Percentiles rank a stretch among this genome's conserved stretches.
Evolutionary conservation across 371 early-diverging fungal species (phyloP).

Genomic region (Cokeromyces recurvatus): DNA sequence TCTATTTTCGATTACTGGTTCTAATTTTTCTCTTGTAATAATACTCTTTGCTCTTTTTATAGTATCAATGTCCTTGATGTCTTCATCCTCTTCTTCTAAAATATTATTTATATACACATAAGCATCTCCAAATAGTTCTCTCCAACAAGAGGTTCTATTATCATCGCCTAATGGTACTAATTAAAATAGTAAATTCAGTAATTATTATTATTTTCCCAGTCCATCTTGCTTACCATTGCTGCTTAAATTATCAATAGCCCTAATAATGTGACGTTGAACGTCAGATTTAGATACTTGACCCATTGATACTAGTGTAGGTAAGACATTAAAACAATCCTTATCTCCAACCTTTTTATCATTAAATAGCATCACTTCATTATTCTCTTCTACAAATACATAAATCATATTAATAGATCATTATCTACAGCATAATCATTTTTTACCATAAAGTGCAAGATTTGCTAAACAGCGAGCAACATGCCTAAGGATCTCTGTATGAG

Average conservation of each 20-base stretch:
- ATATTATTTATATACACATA: constrained; percentile 15
- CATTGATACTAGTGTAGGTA: constrained; percentile 44
- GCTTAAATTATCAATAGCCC: constrained; percentile 44
- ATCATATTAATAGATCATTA: too few species aligned
- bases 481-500: constrained; percentile 31
- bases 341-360: not conserved
- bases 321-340: constrained; percentile 32
- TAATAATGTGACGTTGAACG: constrained; percentile 37
- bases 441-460: constrained; percentile 56
- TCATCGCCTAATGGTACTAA: not conserved
- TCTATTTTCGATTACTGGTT: not conserved
- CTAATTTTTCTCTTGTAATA: constrained; percentile 7
- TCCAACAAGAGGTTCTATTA: constrained; percentile 1
- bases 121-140: constrained; percentile 13
- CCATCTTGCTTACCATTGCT: constrained; percentile 27
- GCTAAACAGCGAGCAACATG: constrained; percentile 58
- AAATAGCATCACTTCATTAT: constrained; percentile 18
- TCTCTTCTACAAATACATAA: constrained; percentile 14
- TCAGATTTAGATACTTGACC: constrained; percentile 30
- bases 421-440: not conserved
- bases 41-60: constrained; percentile 31
- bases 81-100: constrained; percentile 3
- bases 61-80: constrained; percentile 23
- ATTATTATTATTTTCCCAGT: too few species aligned
- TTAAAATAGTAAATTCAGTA: not conserved